Evolutionary conservation across 805 yeast species (phyloP).

Genomic region (Lipomyces lipofer): DNA sequence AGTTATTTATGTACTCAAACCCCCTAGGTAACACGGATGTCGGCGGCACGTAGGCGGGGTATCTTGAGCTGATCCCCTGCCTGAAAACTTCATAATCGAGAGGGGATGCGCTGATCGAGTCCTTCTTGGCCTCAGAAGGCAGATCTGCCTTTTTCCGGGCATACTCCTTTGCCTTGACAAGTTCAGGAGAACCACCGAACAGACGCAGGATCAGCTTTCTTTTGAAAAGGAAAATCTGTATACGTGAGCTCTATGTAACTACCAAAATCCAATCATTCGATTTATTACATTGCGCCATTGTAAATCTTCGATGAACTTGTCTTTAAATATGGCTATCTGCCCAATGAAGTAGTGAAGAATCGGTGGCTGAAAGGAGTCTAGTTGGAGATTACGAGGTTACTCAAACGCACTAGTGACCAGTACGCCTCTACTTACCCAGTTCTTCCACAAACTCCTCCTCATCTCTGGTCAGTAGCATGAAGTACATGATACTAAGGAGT

Average conservation of each 20-base stretch:
- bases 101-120: slow-evolving; percentile 62
- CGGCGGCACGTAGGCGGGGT: slow-evolving; percentile 63
- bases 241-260: neutral
- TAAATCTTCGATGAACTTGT: slow-evolving; percentile 14
- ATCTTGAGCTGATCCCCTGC: slow-evolving; percentile 70
- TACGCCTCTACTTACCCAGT: too few relatives aligned
- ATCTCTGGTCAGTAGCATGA: slow-evolving; percentile 11
- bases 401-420: too few relatives aligned
- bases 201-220: slow-evolving; percentile 16
- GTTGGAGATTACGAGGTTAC: too few relatives aligned
- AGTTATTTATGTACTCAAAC: slow-evolving; percentile 36
- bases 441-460: neutral
- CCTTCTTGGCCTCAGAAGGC: slow-evolving; percentile 10
- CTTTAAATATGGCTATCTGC: slow-evolving; percentile 12
- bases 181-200: slow-evolving; percentile 15
- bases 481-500: slow-evolving; percentile 19
- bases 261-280: neutral
- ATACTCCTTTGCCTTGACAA: slow-evolving; percentile 13
- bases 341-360: slow-evolving; percentile 20
- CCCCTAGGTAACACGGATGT: slow-evolving; percentile 47
- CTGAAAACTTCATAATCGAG: slow-evolving; percentile 80
- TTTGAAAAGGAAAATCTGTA: slow-evolving; percentile 15
- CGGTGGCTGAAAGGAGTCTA: slow-evolving; percentile 9
- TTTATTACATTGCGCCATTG: slow-evolving; percentile 18
- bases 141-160: slow-evolving; percentile 28